Evolutionary conservation across 2,329 filamentous ascomycete species (phyloP), one percentile per base, ranked within the genome.

Genomic region (Penicillium palitans): DNA sequence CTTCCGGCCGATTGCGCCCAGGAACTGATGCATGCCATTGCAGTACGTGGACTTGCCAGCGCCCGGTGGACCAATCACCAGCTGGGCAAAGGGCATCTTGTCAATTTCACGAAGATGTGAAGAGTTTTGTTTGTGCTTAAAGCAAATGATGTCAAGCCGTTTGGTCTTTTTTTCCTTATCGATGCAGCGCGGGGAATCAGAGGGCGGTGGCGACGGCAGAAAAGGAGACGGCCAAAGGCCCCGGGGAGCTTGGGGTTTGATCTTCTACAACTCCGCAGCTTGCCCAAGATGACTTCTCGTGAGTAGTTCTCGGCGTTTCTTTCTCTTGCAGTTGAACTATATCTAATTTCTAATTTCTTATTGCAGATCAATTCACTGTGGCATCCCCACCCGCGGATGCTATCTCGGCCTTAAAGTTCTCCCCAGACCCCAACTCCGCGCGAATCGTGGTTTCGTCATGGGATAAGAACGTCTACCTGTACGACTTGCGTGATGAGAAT

Each of bases 21-120:
- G 89, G 79, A 99, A 99, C 79, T 99, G 95, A 72, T 97, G 91
- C 90, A 99, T 96, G 72, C 95, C 95, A 86, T 98, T 91, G 81
- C 93, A 98, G 75, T 96, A 97, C 8, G 95, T 99, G 64, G 92
- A 97, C 80, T 99, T 99, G 61, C 95, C 95, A 31, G 92, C 87
- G 69, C 95, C 95, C 7, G 95, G 95, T 66, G 93, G 93, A n/a
- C 95, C 95, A 68, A 96, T 87, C 39, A 96, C 87, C 44, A 97
- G 87, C 79, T 96, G 90, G n/a, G 80, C 82, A 59, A 85, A 85
- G 6, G 83, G 83, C 82, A 84, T 84, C 7, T 35, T 56, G 55
- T 50, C 17, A 55, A 29, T 37, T 15, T 39, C 19, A 47, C 33
- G 9, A 21, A 49, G 52, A 54, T 45, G n/a, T 31, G 46, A 58